These are phyloP conservation scores for Candida insectalens DNA, from an alignment of 805 yeast species.

Conservation along the genomic window DNA sequence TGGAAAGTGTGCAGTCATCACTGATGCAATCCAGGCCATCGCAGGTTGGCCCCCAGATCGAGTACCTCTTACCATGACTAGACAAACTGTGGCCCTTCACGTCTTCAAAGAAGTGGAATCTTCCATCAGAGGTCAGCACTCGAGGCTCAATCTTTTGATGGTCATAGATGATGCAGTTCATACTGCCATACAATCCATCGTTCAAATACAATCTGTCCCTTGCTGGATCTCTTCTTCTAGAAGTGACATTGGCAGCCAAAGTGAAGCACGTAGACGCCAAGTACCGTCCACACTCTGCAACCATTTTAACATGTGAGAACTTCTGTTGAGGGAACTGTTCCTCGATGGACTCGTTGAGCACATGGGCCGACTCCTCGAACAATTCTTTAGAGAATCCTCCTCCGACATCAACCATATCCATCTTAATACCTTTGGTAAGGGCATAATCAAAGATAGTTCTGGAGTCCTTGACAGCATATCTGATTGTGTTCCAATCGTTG, in stretches of 20 bases:
- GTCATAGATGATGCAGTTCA: conserved; percentile 89
- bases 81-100: too few relatives aligned
- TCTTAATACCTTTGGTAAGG: conserved; percentile 25
- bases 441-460: conserved; percentile 58
- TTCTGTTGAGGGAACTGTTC: conserved; percentile 44
- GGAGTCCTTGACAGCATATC: conserved; percentile 66
- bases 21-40: conserved; percentile 89
- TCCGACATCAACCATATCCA: conserved; percentile 68
- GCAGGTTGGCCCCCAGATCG: conserved; percentile 98
- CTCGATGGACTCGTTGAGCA: conserved; percentile 47
- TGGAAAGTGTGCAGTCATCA: conserved; percentile 38
- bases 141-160: conserved; percentile 73
- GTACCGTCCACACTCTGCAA: conserved; percentile 94
- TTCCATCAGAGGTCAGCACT: conserved; percentile 49
- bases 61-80: conserved; percentile 25
- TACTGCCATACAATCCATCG: conserved; percentile 92
- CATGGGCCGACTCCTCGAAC: conserved; percentile 48
- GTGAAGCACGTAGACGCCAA: conserved; percentile 81
- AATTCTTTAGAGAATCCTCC: conserved; percentile 74
- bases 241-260: conserved; percentile 74
- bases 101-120: conserved; percentile 16
- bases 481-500: conserved; percentile 54
- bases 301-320: conserved; percentile 32
- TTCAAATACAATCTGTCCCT: conserved; percentile 75
- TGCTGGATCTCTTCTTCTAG: conserved; percentile 43